phyloP scores from a whole-genome alignment of 2,329 filamentous ascomycete genomes.

The Stachybotrys elegans region DNA sequence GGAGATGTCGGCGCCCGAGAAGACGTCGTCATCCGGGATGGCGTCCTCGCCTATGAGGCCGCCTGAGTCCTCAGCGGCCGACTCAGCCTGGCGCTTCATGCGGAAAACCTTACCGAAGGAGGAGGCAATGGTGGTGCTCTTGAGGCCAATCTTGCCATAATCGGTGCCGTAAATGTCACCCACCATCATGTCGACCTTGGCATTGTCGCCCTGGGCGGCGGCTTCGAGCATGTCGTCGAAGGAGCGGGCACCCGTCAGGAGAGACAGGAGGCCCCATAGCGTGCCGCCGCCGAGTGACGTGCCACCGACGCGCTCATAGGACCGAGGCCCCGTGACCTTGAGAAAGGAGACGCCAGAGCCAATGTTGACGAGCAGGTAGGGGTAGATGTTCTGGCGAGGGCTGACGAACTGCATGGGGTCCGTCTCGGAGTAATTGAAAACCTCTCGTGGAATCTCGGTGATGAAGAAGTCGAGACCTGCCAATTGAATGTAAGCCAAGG shows the following conservation, averaged over 20 bases:
- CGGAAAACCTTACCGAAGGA: conserved; percentile 97
- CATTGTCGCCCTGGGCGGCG: conserved; percentile 87
- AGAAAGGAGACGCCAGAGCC: conserved; percentile 96
- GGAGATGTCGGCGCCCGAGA: conserved; percentile 80
- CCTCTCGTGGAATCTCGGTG: conserved; percentile 91
- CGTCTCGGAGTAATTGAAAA: conserved; percentile 91
- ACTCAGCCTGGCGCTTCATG: conserved; percentile 80
- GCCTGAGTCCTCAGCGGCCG: conserved; percentile 68
- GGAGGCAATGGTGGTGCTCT: conserved; percentile 91
- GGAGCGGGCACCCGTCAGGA: conserved; percentile 88
- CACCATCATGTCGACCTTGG: conserved; percentile 91
- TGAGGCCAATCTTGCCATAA: conserved; percentile 93
- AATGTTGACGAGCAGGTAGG: conserved; percentile 96
- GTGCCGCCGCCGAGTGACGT: conserved; percentile 96
- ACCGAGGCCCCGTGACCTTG: conserved; percentile 85
- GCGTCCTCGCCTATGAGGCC: conserved; percentile 44
- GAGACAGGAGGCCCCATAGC: conserved; percentile 87
- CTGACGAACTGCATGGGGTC: conserved; percentile 87
- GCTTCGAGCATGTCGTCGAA: conserved; percentile 97
- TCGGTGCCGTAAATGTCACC: conserved; percentile 97
- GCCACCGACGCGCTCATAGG: conserved; percentile 87
- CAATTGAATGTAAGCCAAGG: conserved; percentile 4
- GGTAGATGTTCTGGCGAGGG: conserved; percentile 77
- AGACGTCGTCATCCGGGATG: conserved; percentile 39
- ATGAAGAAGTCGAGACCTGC: conserved; percentile 96